These are phyloP conservation scores for Xylaria digitata DNA, from an alignment of 2,329 filamentous ascomycete species.

Conservation along the genomic window DNA sequence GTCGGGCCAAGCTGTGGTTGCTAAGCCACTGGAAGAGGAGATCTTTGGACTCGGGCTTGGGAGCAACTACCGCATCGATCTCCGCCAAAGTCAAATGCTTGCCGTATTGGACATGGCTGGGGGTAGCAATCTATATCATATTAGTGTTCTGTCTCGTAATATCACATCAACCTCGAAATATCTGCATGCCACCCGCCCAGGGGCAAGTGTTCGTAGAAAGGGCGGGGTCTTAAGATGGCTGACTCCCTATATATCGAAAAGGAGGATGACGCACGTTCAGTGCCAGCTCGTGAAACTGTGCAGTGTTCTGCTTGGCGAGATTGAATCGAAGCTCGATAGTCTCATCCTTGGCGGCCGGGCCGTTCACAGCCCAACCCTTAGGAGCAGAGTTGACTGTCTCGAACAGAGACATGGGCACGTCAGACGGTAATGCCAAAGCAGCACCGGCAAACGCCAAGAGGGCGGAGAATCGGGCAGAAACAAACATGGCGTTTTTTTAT, in stretches of 20 bases:
- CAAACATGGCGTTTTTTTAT: conserved; percentile 14
- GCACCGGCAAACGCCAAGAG: conserved; percentile 24
- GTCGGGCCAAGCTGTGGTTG: conserved; percentile 25
- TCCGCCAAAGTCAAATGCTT: conserved; percentile 27
- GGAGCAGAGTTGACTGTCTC: conserved; percentile 24
- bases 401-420: conserved; percentile 22
- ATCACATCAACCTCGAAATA: too few relatives aligned
- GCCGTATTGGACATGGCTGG: conserved; percentile 26
- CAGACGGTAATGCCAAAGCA: conserved; percentile 16
- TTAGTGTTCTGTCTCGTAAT: conserved; percentile 5
- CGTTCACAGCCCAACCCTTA: conserved; percentile 14
- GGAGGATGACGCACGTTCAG: conserved; percentile 23
- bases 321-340: conserved; percentile 22
- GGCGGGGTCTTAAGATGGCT: neutral
- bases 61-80: conserved; percentile 28
- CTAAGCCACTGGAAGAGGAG: conserved; percentile 27
- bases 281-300: conserved; percentile 26
- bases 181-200: neutral
- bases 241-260: neutral
- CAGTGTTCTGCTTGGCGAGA: conserved; percentile 31
- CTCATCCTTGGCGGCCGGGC: conserved; percentile 23
- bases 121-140: conserved; percentile 29
- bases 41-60: conserved; percentile 26
- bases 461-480: neutral
- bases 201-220: neutral